Evolutionary conservation across 345 rosid genomes (phyloP), one percentile per base, ranked within the genome.

Genomic region (Syzygium aromaticum): DNA sequence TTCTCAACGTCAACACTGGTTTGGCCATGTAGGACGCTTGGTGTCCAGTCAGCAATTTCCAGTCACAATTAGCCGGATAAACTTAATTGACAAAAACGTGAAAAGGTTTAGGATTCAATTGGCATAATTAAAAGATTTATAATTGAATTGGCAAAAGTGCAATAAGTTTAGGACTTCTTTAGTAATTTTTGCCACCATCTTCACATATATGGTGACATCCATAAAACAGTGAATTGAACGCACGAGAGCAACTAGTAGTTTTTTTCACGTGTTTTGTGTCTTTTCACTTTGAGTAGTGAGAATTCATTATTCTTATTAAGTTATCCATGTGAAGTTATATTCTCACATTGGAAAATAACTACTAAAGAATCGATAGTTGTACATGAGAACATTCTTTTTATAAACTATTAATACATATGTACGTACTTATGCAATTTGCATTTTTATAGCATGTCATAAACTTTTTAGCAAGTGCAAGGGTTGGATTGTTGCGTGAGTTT

Each of bases 171-270:
- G 12, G 12, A 51, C 51, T 54, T 54, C 1, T 54, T 54, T 54
- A 27, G 5, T 54, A 22, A 54, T 22, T 9, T 11, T 51, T 43
- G 46, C 46, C 7, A 17, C 80, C 46, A 5, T 33, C 80, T 46
- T 46, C 2, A 0, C 23, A 33, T 67, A 4, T 46, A 33, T 17
- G 7, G 0, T 0, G 49, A 33, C 25, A 33, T 67, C 25, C 7
- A 67, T 67, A 4, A 9, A 8, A 33, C 5, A 17, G 38, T 2
- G 8, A 67, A 23, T 33, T 8, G 46, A 33, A 33, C 46, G 33
- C 33, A 9, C 0, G 1, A 17, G 12, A 67, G 5, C 0, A 0
- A 67, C 51, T 1, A 10, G 3, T 13, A 57, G 14, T 59, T 59
- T 51, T 2, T 11, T 51, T 9, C 11, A 51, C 52, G 12, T 9